Evolutionary conservation across 768 basidiomycete genomes (phyloP).

Genomic region (Lepiota subincarnata): DNA sequence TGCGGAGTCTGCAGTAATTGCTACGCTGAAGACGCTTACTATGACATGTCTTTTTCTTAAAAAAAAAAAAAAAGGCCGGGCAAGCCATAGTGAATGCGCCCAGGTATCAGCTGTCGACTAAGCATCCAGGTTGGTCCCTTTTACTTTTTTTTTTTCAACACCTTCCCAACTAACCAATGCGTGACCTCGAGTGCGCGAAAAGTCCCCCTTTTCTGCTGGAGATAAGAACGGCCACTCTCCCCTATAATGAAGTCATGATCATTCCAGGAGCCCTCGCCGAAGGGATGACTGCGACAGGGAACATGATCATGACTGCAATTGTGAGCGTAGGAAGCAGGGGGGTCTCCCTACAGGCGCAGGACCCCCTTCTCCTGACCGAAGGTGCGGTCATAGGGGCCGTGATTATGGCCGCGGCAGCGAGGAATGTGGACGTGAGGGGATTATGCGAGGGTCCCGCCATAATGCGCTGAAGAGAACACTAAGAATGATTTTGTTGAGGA

Average conservation of each 20-base stretch:
- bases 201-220: conserved; percentile 35
- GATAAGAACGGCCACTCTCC: conserved; percentile 29
- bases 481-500: conserved; percentile 31
- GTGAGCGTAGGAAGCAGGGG: conserved; percentile 18
- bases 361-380: conserved; percentile 22
- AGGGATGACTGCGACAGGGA: conserved; percentile 21
- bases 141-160: too few relatives aligned
- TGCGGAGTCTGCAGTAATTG: too few relatives aligned
- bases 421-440: conserved; percentile 30
- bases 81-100: background rate
- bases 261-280: conserved; percentile 26
- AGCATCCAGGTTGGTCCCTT: conserved; percentile 28
- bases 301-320: too few relatives aligned
- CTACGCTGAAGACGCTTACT: conserved; percentile 35
- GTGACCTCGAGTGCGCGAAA: conserved; percentile 30
- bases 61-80: too few relatives aligned
- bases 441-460: conserved; percentile 12
- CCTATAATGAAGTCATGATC: conserved; percentile 22
- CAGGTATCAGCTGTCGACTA: conserved; percentile 29
- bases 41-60: conserved; percentile 32
- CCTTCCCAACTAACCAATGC: background rate
- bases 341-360: conserved; percentile 13
- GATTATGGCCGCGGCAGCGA: conserved; percentile 50
- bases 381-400: conserved; percentile 32
- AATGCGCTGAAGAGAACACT: conserved; percentile 7